Percentiles rank a stretch among this genome's conserved stretches.
Conservation (phyloP, 2,329 filamentous ascomycete genomes). For the Verruconis gallopava region DNA sequence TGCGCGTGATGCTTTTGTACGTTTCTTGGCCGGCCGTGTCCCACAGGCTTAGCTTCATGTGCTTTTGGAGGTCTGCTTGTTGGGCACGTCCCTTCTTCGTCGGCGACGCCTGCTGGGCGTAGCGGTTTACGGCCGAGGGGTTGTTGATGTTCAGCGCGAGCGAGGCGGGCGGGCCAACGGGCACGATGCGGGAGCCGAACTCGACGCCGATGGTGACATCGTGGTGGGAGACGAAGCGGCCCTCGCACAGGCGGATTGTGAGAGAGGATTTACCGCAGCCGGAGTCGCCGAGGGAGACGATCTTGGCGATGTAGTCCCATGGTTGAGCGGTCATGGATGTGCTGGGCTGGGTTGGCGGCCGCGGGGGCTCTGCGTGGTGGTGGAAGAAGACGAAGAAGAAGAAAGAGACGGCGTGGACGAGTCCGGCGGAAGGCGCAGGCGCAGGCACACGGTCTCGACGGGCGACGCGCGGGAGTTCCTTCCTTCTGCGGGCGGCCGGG, state of each 20-base stretch:
- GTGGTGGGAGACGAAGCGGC: slow-evolving; percentile 85
- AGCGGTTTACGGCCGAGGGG: slow-evolving; percentile 32
- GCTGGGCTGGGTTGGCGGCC: slow-evolving; percentile 7
- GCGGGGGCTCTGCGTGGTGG: slow-evolving; percentile 3
- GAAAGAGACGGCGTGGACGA: background rate
- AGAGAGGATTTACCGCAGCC: slow-evolving; percentile 89
- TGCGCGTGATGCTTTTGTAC: slow-evolving; percentile 90
- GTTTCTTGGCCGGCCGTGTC: slow-evolving; percentile 95
- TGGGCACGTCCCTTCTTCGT: slow-evolving; percentile 13
- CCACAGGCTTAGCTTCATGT: slow-evolving; percentile 93
- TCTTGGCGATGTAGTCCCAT: slow-evolving; percentile 98
- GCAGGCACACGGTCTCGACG: background rate
- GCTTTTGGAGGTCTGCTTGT: slow-evolving; percentile 40
- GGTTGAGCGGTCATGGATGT: slow-evolving; percentile 44
- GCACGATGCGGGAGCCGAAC: slow-evolving; percentile 85
- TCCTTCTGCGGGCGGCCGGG: too few relatives aligned
- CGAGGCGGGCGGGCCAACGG: slow-evolving; percentile 71
- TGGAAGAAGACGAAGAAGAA: background rate
- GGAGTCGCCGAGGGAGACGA: slow-evolving; percentile 93
- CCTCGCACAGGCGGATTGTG: slow-evolving; percentile 91
- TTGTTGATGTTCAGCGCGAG: slow-evolving; percentile 43
- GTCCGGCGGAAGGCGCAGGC: background rate
- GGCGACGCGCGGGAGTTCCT: background rate
- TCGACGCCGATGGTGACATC: slow-evolving; percentile 97
- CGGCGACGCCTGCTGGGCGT: slow-evolving; percentile 13